These are phyloP conservation scores for Aureoboletus auriporus DNA, from an alignment of 768 basidiomycete species.

Conservation along the genomic window DNA sequence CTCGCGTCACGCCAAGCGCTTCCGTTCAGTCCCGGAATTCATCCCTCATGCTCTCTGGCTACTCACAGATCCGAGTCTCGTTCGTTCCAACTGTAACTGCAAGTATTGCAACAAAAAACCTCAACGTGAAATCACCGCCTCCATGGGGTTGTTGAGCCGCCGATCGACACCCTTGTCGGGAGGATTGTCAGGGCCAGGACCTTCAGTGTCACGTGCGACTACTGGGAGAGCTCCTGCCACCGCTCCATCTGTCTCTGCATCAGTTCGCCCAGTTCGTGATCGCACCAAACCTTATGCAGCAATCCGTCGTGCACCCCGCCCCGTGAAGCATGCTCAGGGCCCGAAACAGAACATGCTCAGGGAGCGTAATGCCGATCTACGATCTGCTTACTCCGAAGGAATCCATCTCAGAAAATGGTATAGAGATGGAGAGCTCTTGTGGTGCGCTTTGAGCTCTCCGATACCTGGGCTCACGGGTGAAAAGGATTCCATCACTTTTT, in stretches of 20 bases:
- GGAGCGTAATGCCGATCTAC: constrained; percentile 63
- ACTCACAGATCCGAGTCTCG: constrained; percentile 46
- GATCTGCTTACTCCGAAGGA: constrained; percentile 48
- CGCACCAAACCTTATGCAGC: constrained; percentile 37
- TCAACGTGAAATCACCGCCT: constrained; percentile 65
- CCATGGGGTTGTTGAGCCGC: constrained; percentile 43
- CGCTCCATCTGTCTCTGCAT: constrained; percentile 17
- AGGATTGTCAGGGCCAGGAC: constrained; percentile 10
- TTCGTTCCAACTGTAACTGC: constrained; percentile 57
- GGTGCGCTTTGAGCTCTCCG: constrained; percentile 55
- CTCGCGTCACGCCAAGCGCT: constrained; percentile 46
- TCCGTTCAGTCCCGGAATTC: constrained; percentile 84
- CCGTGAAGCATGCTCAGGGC: constrained; percentile 29
- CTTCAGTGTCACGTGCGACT: constrained; percentile 12
- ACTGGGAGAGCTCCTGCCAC: constrained; percentile 10
- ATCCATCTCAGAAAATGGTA: constrained; percentile 55
- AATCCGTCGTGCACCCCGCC: constrained; percentile 36
- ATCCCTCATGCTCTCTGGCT: constrained; percentile 84
- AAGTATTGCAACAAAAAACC: constrained; percentile 73
- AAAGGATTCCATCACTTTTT: constrained; percentile 53
- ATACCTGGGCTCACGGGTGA: constrained; percentile 40
- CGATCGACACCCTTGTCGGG: constrained; percentile 30
- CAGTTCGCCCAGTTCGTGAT: constrained; percentile 16
- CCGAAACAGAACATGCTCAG: constrained; percentile 50
- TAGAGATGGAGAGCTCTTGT: constrained; percentile 66